phyloP scores from a whole-genome alignment of 129 eudicot species.

The sunflower (Helianthus annuus) region DNA sequence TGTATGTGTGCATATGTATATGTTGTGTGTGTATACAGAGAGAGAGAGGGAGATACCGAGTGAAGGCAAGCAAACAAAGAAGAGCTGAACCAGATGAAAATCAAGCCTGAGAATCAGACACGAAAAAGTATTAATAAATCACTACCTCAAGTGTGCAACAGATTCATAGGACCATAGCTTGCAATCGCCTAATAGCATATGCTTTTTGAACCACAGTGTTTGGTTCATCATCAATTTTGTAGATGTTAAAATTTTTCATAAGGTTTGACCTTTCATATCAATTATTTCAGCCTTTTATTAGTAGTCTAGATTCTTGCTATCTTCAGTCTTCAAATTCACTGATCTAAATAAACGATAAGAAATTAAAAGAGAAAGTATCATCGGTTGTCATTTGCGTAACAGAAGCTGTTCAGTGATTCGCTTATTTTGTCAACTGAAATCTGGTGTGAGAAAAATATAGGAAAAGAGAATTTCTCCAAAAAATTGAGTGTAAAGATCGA shows the following conservation, averaged over 20 bases:
- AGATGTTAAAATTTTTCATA: not conserved
- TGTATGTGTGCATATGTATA: not conserved
- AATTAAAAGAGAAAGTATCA: not conserved
- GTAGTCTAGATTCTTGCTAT: not conserved
- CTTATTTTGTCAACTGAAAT: not conserved
- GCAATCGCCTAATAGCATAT: not conserved
- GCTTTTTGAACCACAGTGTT: not conserved
- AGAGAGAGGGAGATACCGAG: slow-evolving; percentile 48
- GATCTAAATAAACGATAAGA: not conserved
- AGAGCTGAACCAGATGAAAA: slow-evolving; percentile 92
- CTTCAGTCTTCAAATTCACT: slow-evolving; percentile 1
- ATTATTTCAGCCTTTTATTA: not conserved
- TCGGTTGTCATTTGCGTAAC: not conserved
- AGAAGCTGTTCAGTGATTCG: not conserved
- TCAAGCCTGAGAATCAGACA: slow-evolving; percentile 61
- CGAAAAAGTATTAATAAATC: slow-evolving; percentile 16
- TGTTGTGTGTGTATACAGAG: not conserved
- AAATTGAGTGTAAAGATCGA: not conserved
- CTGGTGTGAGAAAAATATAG: not conserved
- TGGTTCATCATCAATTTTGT: not conserved
- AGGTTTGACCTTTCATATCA: not conserved
- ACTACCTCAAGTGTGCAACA: not conserved
- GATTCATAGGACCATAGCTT: not conserved
- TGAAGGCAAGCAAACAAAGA: slow-evolving; percentile 86
- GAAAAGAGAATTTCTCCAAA: not conserved